A percentile compares a stretch with the other conserved stretches of the same genome.
Conservation (phyloP, 352 stramenopile species). For the Globisporangium sylvaticum region DNA sequence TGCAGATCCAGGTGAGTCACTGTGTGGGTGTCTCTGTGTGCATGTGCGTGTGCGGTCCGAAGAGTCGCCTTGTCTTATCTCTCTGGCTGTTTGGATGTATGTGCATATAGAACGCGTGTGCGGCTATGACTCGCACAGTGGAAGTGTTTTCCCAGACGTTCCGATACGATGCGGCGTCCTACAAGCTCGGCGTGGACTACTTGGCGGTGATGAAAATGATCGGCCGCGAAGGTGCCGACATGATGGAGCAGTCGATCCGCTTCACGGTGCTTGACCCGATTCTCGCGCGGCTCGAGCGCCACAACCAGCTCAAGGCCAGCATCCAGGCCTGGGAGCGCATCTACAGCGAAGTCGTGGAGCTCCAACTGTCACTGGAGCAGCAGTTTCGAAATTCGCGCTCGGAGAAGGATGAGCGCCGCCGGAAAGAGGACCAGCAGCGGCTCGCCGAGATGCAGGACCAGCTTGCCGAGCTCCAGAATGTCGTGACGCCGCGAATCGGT, state of each 20-base stretch:
- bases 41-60: neutral
- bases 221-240: slow-evolving; percentile 46
- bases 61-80: neutral
- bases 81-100: neutral
- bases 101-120: slow-evolving; percentile 26
- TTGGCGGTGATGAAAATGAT: slow-evolving; percentile 48
- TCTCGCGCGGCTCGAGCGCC: slow-evolving; percentile 41
- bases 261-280: slow-evolving; percentile 76
- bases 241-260: slow-evolving; percentile 72
- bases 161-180: slow-evolving; percentile 26
- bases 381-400: slow-evolving; percentile 16
- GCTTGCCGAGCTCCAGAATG: slow-evolving; percentile 32
- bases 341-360: slow-evolving; percentile 22
- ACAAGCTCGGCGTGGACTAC: slow-evolving; percentile 40
- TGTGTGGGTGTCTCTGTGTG: neutral
- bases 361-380: slow-evolving; percentile 27
- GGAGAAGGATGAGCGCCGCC: slow-evolving; percentile 41
- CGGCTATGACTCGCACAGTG: slow-evolving; percentile 43
- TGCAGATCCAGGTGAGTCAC: slow-evolving; percentile 45
- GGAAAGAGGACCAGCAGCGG: slow-evolving; percentile 26
- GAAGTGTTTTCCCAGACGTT: slow-evolving; percentile 57
- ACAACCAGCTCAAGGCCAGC: slow-evolving; percentile 38
- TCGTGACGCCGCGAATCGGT: slow-evolving; percentile 43
- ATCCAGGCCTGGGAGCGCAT: slow-evolving; percentile 33
- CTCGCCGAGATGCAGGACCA: slow-evolving; percentile 39